Conservation (phyloP, 2,329 filamentous ascomycete genomes). For the Bipolaris gigantea region DNA sequence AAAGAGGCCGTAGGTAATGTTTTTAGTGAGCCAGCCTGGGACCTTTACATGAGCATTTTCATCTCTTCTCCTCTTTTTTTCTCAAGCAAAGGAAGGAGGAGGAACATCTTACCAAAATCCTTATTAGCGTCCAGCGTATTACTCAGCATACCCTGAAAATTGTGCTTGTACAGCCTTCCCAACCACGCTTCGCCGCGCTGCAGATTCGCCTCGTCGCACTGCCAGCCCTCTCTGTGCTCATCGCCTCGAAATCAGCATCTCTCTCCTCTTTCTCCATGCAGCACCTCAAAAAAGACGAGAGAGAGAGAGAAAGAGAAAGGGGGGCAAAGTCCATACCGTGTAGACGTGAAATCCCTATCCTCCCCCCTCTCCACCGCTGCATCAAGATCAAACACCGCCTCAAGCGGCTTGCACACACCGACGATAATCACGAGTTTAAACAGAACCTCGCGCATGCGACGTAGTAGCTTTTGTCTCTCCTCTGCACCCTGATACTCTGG, state of each 20-base stretch:
- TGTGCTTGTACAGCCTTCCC: constrained; percentile 58
- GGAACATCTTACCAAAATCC: constrained; percentile 45
- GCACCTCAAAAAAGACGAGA: too few relatives aligned
- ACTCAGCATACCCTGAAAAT: constrained; percentile 47
- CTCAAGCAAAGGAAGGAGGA: too few relatives aligned
- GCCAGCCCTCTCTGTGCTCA: constrained; percentile 55
- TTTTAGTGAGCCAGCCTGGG: constrained; percentile 55
- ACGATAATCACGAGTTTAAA: constrained; percentile 61
- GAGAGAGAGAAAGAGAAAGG: neutral
- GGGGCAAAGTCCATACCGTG: constrained; percentile 45
- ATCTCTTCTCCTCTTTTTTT: too few relatives aligned
- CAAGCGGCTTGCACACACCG: constrained; percentile 65
- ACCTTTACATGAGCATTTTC: constrained; percentile 1
- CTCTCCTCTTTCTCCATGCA: neutral
- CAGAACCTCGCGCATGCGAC: constrained; percentile 59
- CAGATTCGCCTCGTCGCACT: constrained; percentile 59
- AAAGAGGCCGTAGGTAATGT: constrained; percentile 63
- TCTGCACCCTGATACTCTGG: constrained; percentile 50
- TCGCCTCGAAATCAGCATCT: neutral
- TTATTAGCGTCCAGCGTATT: constrained; percentile 48
- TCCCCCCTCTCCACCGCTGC: constrained; percentile 54
- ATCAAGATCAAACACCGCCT: constrained; percentile 61
- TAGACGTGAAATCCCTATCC: constrained; percentile 60
- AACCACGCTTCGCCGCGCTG: constrained; percentile 60
- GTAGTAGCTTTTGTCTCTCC: constrained; percentile 53